Evolutionary conservation across 257 asterid species (phyloP).

Genomic region (Nicotiana otophora): DNA sequence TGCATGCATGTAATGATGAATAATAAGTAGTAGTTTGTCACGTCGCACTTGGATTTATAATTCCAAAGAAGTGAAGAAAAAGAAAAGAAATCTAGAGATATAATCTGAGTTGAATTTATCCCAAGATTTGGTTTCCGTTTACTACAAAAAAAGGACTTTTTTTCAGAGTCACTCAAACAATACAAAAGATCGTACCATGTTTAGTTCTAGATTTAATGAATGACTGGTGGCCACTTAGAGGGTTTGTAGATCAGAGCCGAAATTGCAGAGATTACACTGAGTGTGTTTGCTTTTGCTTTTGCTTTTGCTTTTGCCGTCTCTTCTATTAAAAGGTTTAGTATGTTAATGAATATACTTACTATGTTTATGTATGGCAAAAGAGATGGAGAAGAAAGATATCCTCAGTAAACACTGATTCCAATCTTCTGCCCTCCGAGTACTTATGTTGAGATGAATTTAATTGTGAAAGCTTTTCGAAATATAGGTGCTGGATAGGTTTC

Average conservation of each 20-base stretch:
- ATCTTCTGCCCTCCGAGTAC: constrained; percentile 5
- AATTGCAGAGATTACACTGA: constrained; percentile 33
- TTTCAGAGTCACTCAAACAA: constrained; percentile 37
- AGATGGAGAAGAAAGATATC: constrained; percentile 24
- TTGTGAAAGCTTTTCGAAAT: neutral
- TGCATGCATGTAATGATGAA: constrained; percentile 24
- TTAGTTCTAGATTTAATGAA: constrained; percentile 46
- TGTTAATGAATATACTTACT: constrained; percentile 16
- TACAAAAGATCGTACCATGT: constrained; percentile 59
- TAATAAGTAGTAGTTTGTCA: constrained; percentile 9
- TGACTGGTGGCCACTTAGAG: constrained; percentile 47
- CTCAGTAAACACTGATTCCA: constrained; percentile 12
- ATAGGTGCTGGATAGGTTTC: neutral
- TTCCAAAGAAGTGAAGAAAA: constrained; percentile 24
- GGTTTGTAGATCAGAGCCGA: constrained; percentile 33
- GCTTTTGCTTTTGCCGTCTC: constrained; percentile 1
- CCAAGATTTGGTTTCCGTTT: constrained; percentile 45
- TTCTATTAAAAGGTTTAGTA: neutral
- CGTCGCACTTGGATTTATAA: constrained; percentile 16
- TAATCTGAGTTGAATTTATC: constrained; percentile 24
- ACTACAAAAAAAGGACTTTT: constrained; percentile 14
- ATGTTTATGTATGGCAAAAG: constrained; percentile 29
- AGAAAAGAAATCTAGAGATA: neutral
- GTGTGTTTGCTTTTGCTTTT: neutral
- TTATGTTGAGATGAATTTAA: neutral